Percentiles rank a stretch among this genome's conserved stretches.
Conservation (phyloP, 2,329 filamentous ascomycete genomes). For the Phaeosphaeriaceae sp. region DNA sequence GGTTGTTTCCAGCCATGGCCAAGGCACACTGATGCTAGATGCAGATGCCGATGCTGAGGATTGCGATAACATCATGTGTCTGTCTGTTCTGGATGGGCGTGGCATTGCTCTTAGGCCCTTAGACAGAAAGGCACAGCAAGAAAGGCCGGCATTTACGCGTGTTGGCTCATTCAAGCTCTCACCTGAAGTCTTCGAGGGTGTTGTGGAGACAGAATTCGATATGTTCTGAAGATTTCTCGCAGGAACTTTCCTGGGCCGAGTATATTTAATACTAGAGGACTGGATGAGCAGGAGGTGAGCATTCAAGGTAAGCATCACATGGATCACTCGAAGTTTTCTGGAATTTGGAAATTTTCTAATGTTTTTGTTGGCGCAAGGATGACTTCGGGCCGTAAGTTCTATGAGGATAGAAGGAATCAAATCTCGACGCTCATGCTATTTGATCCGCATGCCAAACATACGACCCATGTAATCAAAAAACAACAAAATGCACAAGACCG, state of each 20-base stretch:
- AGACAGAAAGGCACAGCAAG: background rate
- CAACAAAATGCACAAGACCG: too few relatives aligned
- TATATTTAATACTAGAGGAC: too few relatives aligned
- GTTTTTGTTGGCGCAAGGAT: too few relatives aligned
- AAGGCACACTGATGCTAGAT: background rate
- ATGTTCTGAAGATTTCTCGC: background rate
- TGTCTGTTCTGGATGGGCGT: background rate
- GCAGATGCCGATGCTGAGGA: background rate
- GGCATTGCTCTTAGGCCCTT: background rate
- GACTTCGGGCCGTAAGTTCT: too few relatives aligned
- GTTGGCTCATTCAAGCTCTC: background rate
- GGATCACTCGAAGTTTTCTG: too few relatives aligned
- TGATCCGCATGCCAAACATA: too few relatives aligned
- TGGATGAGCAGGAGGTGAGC: too few relatives aligned
- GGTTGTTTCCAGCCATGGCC: background rate
- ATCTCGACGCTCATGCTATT: too few relatives aligned
- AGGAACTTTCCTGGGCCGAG: background rate
- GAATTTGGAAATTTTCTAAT: too few relatives aligned
- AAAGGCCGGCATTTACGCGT: background rate
- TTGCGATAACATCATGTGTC: background rate
- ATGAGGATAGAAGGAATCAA: too few relatives aligned
- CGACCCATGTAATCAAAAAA: too few relatives aligned
- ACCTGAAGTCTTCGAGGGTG: background rate
- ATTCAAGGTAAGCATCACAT: too few relatives aligned
- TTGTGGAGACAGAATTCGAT: background rate